Percentiles rank a stretch among this genome's conserved stretches.
phyloP scores from a whole-genome alignment of 768 basidiomycete species.

The Rubroboletus satanas region DNA sequence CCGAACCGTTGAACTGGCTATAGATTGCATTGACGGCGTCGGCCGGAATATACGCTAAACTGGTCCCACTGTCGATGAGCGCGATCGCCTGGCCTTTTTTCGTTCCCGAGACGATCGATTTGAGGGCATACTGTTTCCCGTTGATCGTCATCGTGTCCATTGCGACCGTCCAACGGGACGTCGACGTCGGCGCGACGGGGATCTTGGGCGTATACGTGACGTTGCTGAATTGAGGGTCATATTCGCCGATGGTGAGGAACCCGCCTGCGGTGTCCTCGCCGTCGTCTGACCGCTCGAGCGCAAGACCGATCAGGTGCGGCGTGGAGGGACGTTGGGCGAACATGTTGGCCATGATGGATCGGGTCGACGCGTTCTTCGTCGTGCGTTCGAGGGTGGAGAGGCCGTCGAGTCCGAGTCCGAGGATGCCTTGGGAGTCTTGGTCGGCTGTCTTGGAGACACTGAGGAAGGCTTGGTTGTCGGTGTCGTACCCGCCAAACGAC shows the following conservation, averaged over 20 bases:
- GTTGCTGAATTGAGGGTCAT: constrained; percentile 32
- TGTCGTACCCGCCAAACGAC: constrained; percentile 31
- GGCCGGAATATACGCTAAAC: constrained; percentile 34
- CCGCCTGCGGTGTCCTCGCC: constrained; percentile 40
- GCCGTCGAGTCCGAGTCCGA: constrained; percentile 27
- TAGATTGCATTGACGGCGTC: constrained; percentile 38
- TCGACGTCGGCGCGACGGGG: constrained; percentile 32
- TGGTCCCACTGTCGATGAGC: constrained; percentile 44
- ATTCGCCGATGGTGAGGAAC: constrained; percentile 41
- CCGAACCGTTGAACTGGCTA: constrained; percentile 34
- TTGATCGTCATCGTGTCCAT: constrained; percentile 38
- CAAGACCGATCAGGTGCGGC: constrained; percentile 41
- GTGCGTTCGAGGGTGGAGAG: constrained; percentile 22
- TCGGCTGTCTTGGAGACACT: constrained; percentile 17
- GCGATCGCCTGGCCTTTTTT: constrained; percentile 33
- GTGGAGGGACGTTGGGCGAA: constrained; percentile 33
- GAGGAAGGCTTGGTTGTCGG: constrained; percentile 29
- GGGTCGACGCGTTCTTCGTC: constrained; percentile 10
- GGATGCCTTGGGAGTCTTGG: constrained; percentile 19
- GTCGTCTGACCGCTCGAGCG: constrained; percentile 40
- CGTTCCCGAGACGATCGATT: constrained; percentile 29
- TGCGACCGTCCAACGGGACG: constrained; percentile 41
- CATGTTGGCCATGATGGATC: constrained; percentile 39
- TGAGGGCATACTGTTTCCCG: constrained; percentile 24
- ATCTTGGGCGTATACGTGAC: constrained; percentile 32